Evolutionary conservation across 768 basidiomycete genomes (phyloP).

Genomic region (Tremella mesenterica): DNA sequence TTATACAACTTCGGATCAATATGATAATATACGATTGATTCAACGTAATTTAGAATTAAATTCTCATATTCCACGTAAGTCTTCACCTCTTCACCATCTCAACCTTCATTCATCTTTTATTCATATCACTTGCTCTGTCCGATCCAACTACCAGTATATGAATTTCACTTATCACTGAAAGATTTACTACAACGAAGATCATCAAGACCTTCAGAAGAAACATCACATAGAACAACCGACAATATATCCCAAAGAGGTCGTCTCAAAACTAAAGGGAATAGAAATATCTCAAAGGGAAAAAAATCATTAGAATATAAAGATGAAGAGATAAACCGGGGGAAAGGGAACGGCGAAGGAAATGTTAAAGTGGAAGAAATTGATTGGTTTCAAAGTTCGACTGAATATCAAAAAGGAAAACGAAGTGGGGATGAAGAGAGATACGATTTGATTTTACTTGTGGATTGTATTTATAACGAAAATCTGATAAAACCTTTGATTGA

Average conservation of each 20-base stretch:
- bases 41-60: conserved; percentile 34
- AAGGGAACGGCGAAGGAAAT: background rate
- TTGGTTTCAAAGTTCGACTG: conserved; percentile 27
- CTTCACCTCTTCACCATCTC: background rate
- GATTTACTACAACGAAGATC: no score
- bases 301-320: no score
- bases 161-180: no score
- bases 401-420: background rate
- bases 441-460: conserved; percentile 36
- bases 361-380: conserved; percentile 37
- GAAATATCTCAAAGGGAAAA: no score
- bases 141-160: no score
- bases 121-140: no score
- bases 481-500: conserved; percentile 37
- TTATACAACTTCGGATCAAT: conserved; percentile 33
- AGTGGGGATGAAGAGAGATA: background rate
- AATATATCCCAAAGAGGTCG: background rate
- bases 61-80: conserved; percentile 4
- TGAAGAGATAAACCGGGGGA: background rate
- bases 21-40: conserved; percentile 38
- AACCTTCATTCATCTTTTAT: no score
- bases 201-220: no score
- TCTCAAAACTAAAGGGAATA: background rate
- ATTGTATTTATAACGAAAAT: conserved; percentile 44
- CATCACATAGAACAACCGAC: background rate